A percentile compares a stretch with the other conserved stretches of the same genome.
Evolutionary conservation across 2,329 filamentous ascomycete genomes (phyloP).

Genomic region (Gaeumannomyces sp.): DNA sequence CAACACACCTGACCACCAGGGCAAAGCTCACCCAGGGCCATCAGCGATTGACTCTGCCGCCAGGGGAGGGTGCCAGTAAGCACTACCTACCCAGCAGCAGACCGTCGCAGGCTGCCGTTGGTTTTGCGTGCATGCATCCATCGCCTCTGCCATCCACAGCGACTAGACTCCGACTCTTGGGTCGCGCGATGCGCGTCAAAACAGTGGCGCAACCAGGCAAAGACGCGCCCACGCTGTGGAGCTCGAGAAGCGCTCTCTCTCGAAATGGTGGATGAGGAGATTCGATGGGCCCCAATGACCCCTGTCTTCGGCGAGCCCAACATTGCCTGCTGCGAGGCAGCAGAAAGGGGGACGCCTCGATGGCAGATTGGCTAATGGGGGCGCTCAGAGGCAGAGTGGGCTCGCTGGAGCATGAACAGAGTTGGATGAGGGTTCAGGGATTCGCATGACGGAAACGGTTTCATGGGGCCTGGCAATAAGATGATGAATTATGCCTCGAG

Average conservation of each 20-base stretch:
- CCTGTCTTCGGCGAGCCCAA: constrained; percentile 25
- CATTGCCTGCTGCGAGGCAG: constrained; percentile 33
- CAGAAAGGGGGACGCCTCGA: neutral
- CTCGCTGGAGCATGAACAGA: constrained; percentile 8
- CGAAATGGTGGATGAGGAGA: neutral
- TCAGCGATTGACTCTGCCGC: too few relatives aligned
- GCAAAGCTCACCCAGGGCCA: too few relatives aligned
- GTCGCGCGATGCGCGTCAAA: neutral
- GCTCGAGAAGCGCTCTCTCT: neutral
- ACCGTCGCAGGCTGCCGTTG: too few relatives aligned
- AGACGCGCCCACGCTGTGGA: neutral
- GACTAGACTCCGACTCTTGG: neutral
- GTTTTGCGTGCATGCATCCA: too few relatives aligned
- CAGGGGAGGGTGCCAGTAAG: too few relatives aligned
- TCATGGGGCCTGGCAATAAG: constrained; percentile 42
- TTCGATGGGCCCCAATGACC: neutral
- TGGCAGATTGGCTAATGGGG: constrained; percentile 2
- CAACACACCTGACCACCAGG: too few relatives aligned
- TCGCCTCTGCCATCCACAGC: too few relatives aligned
- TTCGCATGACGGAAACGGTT: constrained; percentile 41
- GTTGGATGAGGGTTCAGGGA: constrained; percentile 23
- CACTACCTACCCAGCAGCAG: too few relatives aligned
- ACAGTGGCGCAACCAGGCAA: neutral
- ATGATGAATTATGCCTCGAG: constrained; percentile 37
- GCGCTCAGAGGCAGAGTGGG: constrained; percentile 4